Base-by-base conservation (phyloP, 2,329 filamentous ascomycete genomes). In the Scorias spongiosa region DNA sequence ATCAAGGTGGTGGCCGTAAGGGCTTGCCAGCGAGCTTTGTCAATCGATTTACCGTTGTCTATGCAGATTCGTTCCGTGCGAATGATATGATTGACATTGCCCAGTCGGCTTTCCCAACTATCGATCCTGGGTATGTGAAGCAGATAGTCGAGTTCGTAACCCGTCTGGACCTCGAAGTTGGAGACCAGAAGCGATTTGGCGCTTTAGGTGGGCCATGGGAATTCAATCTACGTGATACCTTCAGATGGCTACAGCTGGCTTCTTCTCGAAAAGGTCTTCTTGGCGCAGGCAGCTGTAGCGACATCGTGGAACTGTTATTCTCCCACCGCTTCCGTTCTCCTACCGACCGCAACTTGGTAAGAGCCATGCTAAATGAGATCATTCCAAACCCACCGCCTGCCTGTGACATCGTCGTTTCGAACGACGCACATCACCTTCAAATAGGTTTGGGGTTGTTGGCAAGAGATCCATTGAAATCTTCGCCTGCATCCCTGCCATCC, bases 31-130 rank as follows among this genome's bases (percentile, higher is more conserved):
- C 83, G 45, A 96, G 91, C 1, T 98, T 98, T 56, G 91, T 98
- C 49, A 96, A 98, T 61, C 83, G 93, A 39, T 98, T 98, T 61
- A 91, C 93, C 32, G 89, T 98, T 14, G 93, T 98, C 0, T 96
- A 96, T 63, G 87, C 91, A 46, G 91, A 98, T 57, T 76, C 87
- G 4, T 91, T 98, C 59, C 81, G 75, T 12, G 71, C 81, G 20
- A 74, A 84, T 29, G 91, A 98, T 66, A 65, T 98, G 46, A 73
- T 81, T 47, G 68, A 82, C 40, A 96, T 98, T 49, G 93, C 87
- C 40, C 70, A 73, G 20, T 82, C 81, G 52, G 78, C 84, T 48
- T 95, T 85, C 57, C 80, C 85, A 0, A 59, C 65, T 1, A 72
- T 88, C 17, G 62, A 75, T 1, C 53, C 65, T 0, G 65, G 74